A percentile compares a stretch with the other conserved stretches of the same genome.
phyloP scores from a whole-genome alignment of 2,329 filamentous ascomycete species.

The Cladosporium oxysporum region DNA sequence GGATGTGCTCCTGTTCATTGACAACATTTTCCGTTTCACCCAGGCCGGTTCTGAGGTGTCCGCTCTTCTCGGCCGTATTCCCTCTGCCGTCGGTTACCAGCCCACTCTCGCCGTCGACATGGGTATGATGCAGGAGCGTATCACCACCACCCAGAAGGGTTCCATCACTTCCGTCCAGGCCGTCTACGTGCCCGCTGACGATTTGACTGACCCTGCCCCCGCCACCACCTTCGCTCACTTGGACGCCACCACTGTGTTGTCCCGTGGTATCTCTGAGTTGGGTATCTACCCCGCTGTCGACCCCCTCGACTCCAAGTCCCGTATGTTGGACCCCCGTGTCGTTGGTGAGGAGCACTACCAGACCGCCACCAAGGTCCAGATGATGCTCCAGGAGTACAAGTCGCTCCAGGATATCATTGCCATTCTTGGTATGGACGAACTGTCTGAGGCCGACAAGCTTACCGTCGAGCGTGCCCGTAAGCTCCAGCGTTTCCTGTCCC shows the following conservation, averaged over 20 bases:
- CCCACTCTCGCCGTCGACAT: constrained; percentile 98
- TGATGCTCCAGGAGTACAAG: constrained; percentile 99
- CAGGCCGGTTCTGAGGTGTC: constrained; percentile 99
- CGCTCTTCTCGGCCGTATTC: constrained; percentile 98
- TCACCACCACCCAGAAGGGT: constrained; percentile 98
- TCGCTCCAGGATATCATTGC: constrained; percentile 98
- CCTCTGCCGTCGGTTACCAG: constrained; percentile 99
- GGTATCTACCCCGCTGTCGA: constrained; percentile 99
- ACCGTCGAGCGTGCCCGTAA: constrained; percentile 99
- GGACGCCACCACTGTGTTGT: constrained; percentile 99
- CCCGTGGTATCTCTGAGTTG: constrained; percentile 99
- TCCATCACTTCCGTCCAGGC: constrained; percentile 99
- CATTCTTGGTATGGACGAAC: constrained; percentile 99
- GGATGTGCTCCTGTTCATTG: constrained; percentile 92
- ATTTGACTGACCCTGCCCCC: constrained; percentile 99
- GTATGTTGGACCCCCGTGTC: constrained; percentile 99
- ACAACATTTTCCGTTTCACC: constrained; percentile 99
- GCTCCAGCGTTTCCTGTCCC: constrained; percentile 99
- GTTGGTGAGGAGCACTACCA: constrained; percentile 98
- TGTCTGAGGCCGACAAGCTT: constrained; percentile 98
- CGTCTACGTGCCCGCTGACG: constrained; percentile 99
- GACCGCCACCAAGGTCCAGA: constrained; percentile 91
- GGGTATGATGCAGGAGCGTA: constrained; percentile 99
- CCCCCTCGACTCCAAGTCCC: constrained; percentile 98
- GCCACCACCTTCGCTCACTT: constrained; percentile 99